Base-by-base conservation (phyloP, 805 yeast genomes). In the Candida germanica region DNA sequence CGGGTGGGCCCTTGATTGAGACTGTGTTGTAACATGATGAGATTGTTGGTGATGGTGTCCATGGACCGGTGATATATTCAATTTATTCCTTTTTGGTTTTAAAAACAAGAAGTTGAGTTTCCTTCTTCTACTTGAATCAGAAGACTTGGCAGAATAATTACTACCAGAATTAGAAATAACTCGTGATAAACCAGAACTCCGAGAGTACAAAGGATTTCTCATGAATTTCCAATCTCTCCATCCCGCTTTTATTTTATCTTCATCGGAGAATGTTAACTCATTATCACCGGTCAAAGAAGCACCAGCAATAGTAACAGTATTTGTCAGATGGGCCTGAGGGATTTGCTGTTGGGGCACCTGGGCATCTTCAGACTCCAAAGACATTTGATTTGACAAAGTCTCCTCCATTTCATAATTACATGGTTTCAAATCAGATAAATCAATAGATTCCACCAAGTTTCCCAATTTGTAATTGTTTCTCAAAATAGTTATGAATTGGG, bases 161-260 rank as follows among this genome's bases (percentile, higher is more conserved):
- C 55, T 43, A 5, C 35, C 39, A 20, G 53, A 39, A 20, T 44
- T 39, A 11, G 40, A 35, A 6, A 5, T 56, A 10, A 39, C 29
- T 15, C 31, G 38, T 47, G 49, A 40, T 28, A 46, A 46, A 4
- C 50, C 44, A 26, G 45, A 44, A 5, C 50, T 44, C 19, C 50
- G 44, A 1, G 67, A 52, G 51, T 81, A 82, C 23, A 84, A 55
- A 1, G 91, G 86, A 57, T 83, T 88, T 34, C 73, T 75, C 43
- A 86, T 72, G 50, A 73, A 81, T 50, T 86, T 83, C 95, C 95
- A 87, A 56, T 87, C 96, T 53, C 96, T 71, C 96, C 96, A 87
- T 7, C 91, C 83, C 0, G 95, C 95, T 33, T 74, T 59, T 2
- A 80, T 73, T 27, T 58, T 56, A 9, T 41, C 43, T 11, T 36